phyloP scores from a whole-genome alignment of 345 rosid genomes.

The Linum tenue region DNA sequence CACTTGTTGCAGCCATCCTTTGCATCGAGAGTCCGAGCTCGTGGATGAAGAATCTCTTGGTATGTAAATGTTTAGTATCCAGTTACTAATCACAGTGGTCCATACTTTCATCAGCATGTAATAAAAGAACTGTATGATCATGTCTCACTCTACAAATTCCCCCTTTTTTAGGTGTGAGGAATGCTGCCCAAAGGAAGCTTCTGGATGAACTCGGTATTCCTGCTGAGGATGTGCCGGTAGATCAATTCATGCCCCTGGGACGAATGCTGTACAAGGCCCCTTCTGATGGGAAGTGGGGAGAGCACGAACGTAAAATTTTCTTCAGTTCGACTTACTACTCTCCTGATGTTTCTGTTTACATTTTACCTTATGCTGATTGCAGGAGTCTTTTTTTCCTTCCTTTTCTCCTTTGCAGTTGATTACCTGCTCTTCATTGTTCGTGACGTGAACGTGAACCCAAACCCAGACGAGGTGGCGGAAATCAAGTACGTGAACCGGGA shows the following conservation, averaged over 20 bases:
- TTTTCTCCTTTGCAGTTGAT: slow-evolving; percentile 52
- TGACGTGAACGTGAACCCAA: slow-evolving; percentile 60
- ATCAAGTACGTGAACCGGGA: slow-evolving; percentile 70
- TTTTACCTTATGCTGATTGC: not conserved
- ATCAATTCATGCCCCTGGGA: slow-evolving; percentile 64
- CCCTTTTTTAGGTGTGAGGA: slow-evolving; percentile 60
- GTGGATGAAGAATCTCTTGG: slow-evolving; percentile 61
- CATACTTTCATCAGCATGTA: not conserved
- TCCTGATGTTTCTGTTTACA: not conserved
- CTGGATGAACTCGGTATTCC: slow-evolving; percentile 92
- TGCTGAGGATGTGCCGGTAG: slow-evolving; percentile 83
- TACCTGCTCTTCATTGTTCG: slow-evolving; percentile 76
- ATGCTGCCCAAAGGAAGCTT: slow-evolving; percentile 98
- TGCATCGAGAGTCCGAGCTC: slow-evolving; percentile 83
- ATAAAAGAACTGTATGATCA: not conserved
- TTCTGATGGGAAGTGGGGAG: slow-evolving; percentile 98
- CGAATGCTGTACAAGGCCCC: slow-evolving; percentile 93
- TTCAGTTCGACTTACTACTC: not conserved
- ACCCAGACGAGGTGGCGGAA: slow-evolving; percentile 87
- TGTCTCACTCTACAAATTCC: not conserved
- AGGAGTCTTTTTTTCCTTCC: not conserved
- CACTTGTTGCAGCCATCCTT: slow-evolving; percentile 98
- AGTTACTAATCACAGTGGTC: not conserved
- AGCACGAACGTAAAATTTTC: slow-evolving; percentile 70
- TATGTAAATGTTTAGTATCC: slow-evolving; percentile 17